Evolutionary conservation across 305 asterid species (phyloP).

Genomic region (Fraxinus greggii): DNA sequence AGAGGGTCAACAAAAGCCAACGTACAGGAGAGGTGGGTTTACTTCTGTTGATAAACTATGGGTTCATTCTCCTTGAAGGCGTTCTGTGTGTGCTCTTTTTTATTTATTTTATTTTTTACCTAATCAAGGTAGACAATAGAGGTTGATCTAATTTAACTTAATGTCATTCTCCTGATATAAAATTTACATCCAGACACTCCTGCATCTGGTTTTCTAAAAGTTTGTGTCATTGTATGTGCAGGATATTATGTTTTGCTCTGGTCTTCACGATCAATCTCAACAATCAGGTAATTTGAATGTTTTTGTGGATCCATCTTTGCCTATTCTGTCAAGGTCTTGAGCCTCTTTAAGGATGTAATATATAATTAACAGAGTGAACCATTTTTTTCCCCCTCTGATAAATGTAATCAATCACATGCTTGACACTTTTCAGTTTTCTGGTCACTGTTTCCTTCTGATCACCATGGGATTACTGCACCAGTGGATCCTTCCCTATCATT

Average conservation of each 20-base stretch:
- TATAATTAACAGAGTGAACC: not conserved
- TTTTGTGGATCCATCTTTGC: slow-evolving; percentile 10
- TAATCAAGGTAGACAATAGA: not conserved
- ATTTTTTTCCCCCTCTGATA: not conserved
- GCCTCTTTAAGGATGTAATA: slow-evolving; percentile 1
- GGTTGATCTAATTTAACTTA: not conserved
- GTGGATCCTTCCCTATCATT: slow-evolving; percentile 79
- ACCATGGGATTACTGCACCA: slow-evolving; percentile 52
- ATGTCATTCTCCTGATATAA: not conserved
- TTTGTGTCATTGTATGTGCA: slow-evolving; percentile 33
- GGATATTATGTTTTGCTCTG: slow-evolving; percentile 65
- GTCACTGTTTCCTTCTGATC: slow-evolving; percentile 78
- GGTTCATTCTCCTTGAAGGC: not conserved
- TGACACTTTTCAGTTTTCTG: slow-evolving; percentile 65
- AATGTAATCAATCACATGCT: not conserved
- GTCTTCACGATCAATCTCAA: slow-evolving; percentile 53
- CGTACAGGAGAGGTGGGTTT: slow-evolving; percentile 51
- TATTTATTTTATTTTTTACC: not conserved
- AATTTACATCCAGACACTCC: not conserved
- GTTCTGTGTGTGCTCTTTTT: slow-evolving; percentile 18
- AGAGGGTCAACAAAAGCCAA: slow-evolving; percentile 52
- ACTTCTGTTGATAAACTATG: not conserved
- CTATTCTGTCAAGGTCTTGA: not conserved
- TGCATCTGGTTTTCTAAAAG: not conserved
- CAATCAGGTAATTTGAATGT: slow-evolving; percentile 52